A percentile compares a stretch with the other conserved stretches of the same genome.
phyloP scores from a whole-genome alignment of 345 rosid species.

The Pistacia integerrima region DNA sequence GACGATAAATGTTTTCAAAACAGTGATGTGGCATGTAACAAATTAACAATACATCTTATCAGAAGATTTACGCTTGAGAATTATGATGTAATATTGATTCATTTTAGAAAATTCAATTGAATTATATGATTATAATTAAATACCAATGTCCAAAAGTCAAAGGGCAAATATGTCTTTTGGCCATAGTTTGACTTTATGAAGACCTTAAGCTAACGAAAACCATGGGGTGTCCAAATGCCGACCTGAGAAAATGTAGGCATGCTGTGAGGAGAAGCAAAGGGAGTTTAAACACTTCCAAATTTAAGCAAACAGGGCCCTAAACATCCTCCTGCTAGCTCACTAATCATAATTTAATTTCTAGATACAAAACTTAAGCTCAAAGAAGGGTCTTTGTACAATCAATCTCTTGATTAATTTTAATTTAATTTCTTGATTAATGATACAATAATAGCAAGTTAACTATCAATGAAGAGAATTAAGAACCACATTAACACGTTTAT shows the following conservation, averaged over 20 bases:
- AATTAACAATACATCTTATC: too few species aligned
- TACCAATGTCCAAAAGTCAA: not conserved
- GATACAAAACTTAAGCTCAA: constrained; percentile 16
- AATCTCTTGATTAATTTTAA: not conserved
- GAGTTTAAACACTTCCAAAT: not conserved
- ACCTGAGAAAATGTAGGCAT: constrained; percentile 24
- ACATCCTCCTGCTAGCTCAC: not conserved
- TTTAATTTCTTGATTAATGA: not conserved
- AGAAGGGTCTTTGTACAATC: constrained; percentile 16
- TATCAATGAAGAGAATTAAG: constrained; percentile 18
- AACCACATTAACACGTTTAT: constrained; percentile 1
- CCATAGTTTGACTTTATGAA: not conserved
- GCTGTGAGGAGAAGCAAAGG: constrained; percentile 34
- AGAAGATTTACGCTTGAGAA: too few species aligned
- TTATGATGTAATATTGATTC: too few species aligned
- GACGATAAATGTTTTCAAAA: too few species aligned
- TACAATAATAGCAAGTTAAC: constrained; percentile 12
- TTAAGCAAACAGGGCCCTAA: constrained; percentile 11
- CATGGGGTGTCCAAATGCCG: not conserved
- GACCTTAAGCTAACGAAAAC: not conserved
- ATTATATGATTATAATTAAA: too few species aligned
- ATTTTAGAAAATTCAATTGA: too few species aligned
- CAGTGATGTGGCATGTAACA: too few species aligned
- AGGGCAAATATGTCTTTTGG: not conserved
- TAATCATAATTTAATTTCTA: not conserved